Base-by-base conservation (phyloP, 2,329 filamentous ascomycete genomes). In the Pestalotiopsis sp. region DNA sequence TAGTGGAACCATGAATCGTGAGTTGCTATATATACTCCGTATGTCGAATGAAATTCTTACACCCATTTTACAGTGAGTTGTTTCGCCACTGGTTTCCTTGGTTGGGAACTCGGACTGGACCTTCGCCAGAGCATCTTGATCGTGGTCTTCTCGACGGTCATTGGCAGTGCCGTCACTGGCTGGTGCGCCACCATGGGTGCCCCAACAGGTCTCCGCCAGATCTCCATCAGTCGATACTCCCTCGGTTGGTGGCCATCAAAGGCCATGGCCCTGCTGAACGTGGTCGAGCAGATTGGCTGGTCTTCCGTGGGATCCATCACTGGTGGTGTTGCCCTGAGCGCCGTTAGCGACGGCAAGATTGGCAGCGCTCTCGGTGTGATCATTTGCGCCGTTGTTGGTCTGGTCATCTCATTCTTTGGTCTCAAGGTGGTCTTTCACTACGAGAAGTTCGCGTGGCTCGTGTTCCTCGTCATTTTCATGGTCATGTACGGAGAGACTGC, bases 221-320 rank as follows among this genome's bases (percentile, higher is more conserved):
- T 87, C 68, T 84, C 82, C 66, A 83, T 87, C 58, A 80, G 80
- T 39, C 80, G 85, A 58, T 87, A 84, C 75, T 81, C 79, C 41
- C 81, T 87, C 58, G 85, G 85, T 27, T 87, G 82, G 80, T 87
- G 82, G 79, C 85, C 85, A 1, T 82, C 80, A 68, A 85, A 85
- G 73, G 72, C 86, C 52, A 81, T 86, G 67, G 84, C 84, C 13
- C 72, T 84, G 9, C 80, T 88, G 69, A 88, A 87, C 68, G 75
- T 84, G 11, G 82, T 81, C 14, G 84, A 83, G 0, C 77, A 86
- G 4, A 82, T 85, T 31, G 86, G 86, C 12, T 88, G 86, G 79
- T 82, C 36, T 49, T 59, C 65, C 17, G 65, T 61, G 4, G 65
- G 65, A 14, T 66, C 65, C 4, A 85, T 88, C 69, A 84, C 86